Percentiles rank a stretch among this genome's conserved stretches.
Evolutionary conservation across 140 eudicot species (phyloP).

Genomic region (Cichorium intybus): DNA sequence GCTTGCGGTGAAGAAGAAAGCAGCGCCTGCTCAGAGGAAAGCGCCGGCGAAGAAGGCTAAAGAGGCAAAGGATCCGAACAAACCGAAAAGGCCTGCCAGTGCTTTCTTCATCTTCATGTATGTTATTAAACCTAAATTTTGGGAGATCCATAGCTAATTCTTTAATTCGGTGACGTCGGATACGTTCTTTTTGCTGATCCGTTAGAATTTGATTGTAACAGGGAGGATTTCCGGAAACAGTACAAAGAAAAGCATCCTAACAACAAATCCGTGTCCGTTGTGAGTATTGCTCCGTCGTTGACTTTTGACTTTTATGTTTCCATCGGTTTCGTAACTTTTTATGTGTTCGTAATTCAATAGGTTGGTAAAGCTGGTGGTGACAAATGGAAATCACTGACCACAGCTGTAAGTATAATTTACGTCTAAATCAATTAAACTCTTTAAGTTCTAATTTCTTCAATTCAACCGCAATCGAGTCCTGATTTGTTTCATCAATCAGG

Average conservation of each 20-base stretch:
- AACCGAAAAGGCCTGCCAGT: constrained; percentile 68
- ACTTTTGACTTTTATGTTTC: not conserved
- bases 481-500: constrained; percentile 28
- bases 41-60: constrained; percentile 44
- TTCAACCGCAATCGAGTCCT: not conserved
- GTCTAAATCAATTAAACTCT: not conserved
- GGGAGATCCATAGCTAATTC: not conserved
- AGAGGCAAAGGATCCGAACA: constrained; percentile 59
- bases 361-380: constrained; percentile 82
- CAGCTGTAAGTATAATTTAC: constrained; percentile 39
- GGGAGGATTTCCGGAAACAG: constrained; percentile 76
- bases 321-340: not conserved
- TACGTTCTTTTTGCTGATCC: not conserved
- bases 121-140: not conserved
- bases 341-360: constrained; percentile 22
- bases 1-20: constrained; percentile 55
- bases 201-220: constrained; percentile 17
- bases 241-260: constrained; percentile 61
- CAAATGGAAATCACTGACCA: constrained; percentile 60
- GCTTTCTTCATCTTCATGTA: constrained; percentile 75
- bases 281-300: constrained; percentile 21
- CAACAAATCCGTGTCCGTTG: constrained; percentile 73
- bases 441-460: not conserved
- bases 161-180: not conserved
- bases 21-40: constrained; percentile 23